Evolutionary conservation across 2,329 filamentous ascomycete species (phyloP).

Genomic region (Aspergillus sergii): DNA sequence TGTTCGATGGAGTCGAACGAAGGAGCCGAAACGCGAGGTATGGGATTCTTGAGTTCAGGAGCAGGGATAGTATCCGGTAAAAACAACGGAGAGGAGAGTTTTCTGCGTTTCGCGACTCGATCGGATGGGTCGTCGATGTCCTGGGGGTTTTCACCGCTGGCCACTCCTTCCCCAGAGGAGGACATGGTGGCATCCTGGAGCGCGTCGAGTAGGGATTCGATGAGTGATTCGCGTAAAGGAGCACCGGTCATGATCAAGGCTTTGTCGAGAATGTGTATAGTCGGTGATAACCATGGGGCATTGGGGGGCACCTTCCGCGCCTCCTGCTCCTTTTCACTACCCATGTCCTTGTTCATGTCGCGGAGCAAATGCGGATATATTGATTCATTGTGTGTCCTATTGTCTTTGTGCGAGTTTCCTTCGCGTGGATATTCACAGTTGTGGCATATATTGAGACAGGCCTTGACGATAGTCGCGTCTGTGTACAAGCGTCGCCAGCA

Average conservation of each 20-base stretch:
- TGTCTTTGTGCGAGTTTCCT: neutral
- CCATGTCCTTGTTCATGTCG: constrained; percentile 12
- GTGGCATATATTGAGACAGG: constrained; percentile 34
- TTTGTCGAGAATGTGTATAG: constrained; percentile 71
- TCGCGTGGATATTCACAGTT: constrained; percentile 21
- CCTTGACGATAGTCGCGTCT: constrained; percentile 57
- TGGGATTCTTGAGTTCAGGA: constrained; percentile 38
- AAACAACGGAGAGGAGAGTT: constrained; percentile 35
- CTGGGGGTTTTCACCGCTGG: neutral
- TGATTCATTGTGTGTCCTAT: constrained; percentile 7
- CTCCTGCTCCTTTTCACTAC: constrained; percentile 9
- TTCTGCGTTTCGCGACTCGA: constrained; percentile 35
- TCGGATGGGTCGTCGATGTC: constrained; percentile 8
- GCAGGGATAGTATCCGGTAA: constrained; percentile 34
- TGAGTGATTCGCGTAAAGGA: constrained; percentile 54
- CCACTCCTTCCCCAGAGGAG: neutral
- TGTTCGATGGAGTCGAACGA: constrained; percentile 63
- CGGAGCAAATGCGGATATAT: constrained; percentile 14
- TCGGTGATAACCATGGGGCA: constrained; percentile 54
- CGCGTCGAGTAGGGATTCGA: constrained; percentile 40
- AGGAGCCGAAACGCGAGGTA: constrained; percentile 48
- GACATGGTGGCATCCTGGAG: constrained; percentile 30
- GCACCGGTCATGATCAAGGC: constrained; percentile 75
- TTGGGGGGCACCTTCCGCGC: constrained; percentile 18
- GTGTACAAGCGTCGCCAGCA: constrained; percentile 62